Percentiles rank a stretch among this genome's conserved stretches.
phyloP scores from a whole-genome alignment of 768 basidiomycete species.

The Suillus lakei region DNA sequence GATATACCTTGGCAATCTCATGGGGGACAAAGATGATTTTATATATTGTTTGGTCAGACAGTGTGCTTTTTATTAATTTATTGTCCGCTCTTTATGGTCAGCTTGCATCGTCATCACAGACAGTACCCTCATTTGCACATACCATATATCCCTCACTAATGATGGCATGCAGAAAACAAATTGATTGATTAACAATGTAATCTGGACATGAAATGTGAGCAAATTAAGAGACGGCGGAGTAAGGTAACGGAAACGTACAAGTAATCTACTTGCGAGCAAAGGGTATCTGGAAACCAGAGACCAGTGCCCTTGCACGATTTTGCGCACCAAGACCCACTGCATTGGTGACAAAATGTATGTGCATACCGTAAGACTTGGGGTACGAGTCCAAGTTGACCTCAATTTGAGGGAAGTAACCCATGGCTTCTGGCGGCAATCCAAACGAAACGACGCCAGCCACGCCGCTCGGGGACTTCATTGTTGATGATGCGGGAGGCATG shows the following conservation, averaged over 20 bases:
- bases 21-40: constrained; percentile 26
- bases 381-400: constrained; percentile 94
- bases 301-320: constrained; percentile 81
- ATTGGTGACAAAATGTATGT: constrained; percentile 92
- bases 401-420: constrained; percentile 94
- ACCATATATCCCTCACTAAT: constrained; percentile 31
- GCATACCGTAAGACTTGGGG: constrained; percentile 86
- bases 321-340: constrained; percentile 89
- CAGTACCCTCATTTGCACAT: constrained; percentile 38
- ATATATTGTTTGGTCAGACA: constrained; percentile 4
- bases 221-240: neutral
- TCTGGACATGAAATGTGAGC: neutral
- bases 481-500: constrained; percentile 76
- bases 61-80: constrained; percentile 17
- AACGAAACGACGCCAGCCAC: constrained; percentile 90
- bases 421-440: constrained; percentile 81
- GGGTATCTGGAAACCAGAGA: constrained; percentile 93
- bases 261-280: constrained; percentile 57
- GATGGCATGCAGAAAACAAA: constrained; percentile 19
- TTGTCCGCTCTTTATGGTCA: constrained; percentile 21
- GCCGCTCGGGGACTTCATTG: constrained; percentile 71
- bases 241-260: neutral
- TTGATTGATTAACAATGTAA: constrained; percentile 7
- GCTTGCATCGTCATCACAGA: constrained; percentile 24
- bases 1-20: constrained; percentile 65